Evolutionary conservation across 2,329 filamentous ascomycete species (phyloP), one percentile per base, ranked within the genome.

Genomic region (Lecanicillium sp.): DNA sequence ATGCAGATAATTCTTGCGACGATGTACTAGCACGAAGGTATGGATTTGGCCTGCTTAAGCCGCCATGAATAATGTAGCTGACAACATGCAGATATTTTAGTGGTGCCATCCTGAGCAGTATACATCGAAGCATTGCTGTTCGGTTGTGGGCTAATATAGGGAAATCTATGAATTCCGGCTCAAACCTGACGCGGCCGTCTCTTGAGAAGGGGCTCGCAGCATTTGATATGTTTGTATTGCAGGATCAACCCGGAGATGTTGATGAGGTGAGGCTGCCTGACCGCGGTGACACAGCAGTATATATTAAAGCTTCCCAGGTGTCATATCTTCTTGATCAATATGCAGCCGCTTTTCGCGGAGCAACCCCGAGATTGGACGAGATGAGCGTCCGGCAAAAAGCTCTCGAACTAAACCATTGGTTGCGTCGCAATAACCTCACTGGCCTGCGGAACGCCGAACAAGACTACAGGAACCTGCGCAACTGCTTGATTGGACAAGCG

Each of bases 211-310:
- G 83, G 2, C 65, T 97, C 13, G 84, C 81, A 15, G 84, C 83
- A 12, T 94, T 94, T 57, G 92, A 97, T 59, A 74, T 97, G 61
- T 97, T 97, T 60, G 78, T 94, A 33, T 66, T 90, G 19, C 78
- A 83, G 47, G 81, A 83, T 39, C 73, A 78, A 14, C 69, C 72
- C 20, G 79, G 82, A n/a, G 87, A 94, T 54, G 62, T 90, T 37
- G 72, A 84, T 41, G 79, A 87, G 63, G 82, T 83, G n/a, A 61
- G 41, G 72, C 52, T 11, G 37, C 11, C 22, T 25, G 6, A 25
- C 11, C 7, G 22, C 6, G 7, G 22, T 25, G 6, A 25, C 6
- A 25, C 22, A 6, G 6, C 7, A 25, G 6, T 11, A 7, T 6
- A 25, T 25, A 11, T 11, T 25, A 25, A 25, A 6, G 22, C 11